These are phyloP conservation scores for Candida saitoana DNA, from an alignment of 805 yeast genomes.

Conservation along the genomic window DNA sequence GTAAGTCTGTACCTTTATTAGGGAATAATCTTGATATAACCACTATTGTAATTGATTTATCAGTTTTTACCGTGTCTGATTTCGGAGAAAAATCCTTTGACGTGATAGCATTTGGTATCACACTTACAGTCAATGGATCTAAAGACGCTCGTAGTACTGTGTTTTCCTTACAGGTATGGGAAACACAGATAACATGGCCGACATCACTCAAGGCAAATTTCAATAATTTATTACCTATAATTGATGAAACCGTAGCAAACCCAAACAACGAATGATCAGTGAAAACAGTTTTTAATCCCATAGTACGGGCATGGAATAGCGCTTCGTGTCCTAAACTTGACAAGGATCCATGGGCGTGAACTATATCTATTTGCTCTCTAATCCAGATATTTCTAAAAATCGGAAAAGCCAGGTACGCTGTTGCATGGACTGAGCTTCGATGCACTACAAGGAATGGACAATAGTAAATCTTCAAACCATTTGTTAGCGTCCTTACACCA, in stretches of 20 bases:
- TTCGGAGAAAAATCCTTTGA: slow-evolving; percentile 59
- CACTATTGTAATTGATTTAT: slow-evolving; percentile 63
- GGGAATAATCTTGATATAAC: slow-evolving; percentile 88
- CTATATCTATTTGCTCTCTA: slow-evolving; percentile 80
- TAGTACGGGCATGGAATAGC: slow-evolving; percentile 82
- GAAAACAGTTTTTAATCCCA: slow-evolving; percentile 89
- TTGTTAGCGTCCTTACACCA: slow-evolving; percentile 79
- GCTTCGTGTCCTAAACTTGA: slow-evolving; percentile 87
- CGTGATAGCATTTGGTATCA: slow-evolving; percentile 94
- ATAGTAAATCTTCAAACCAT: slow-evolving; percentile 90
- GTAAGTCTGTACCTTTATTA: slow-evolving; percentile 92
- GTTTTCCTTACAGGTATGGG: slow-evolving; percentile 94
- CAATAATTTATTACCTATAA: slow-evolving; percentile 79
- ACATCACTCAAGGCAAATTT: slow-evolving; percentile 81
- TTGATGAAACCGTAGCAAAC: slow-evolving; percentile 78
- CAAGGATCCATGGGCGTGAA: slow-evolving; percentile 93
- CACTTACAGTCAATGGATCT: slow-evolving; percentile 75
- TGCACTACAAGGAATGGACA: slow-evolving; percentile 79
- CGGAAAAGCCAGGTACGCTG: slow-evolving; percentile 86
- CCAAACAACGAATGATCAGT: slow-evolving; percentile 97
- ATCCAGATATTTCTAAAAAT: slow-evolving; percentile 77
- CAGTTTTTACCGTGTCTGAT: slow-evolving; percentile 15
- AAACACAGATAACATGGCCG: slow-evolving; percentile 93
- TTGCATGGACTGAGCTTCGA: slow-evolving; percentile 81
- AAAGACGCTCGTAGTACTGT: slow-evolving; percentile 83